Evolutionary conservation across 148 eudicot species (phyloP), one percentile per base, ranked within the genome.

Genomic region (Chenopodium album): DNA sequence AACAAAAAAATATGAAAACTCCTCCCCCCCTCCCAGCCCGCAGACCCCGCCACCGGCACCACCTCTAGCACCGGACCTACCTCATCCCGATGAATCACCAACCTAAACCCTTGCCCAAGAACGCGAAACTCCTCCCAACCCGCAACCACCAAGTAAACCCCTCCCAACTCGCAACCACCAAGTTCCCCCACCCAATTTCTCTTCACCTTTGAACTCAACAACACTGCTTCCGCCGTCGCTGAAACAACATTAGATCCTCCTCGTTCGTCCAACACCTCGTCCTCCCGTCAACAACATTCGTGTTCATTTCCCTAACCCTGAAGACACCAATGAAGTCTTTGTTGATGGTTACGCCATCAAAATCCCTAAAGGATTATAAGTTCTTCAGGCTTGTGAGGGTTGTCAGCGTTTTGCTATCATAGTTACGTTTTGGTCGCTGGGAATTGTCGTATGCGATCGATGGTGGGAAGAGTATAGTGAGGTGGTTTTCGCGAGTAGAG

Each of bases 311-410:
- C 79, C 98, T 0, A 92, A 90, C 37, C 97, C 98, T 0, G 98
- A 97, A 0, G 99, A 97, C 17, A 97, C 90, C 20, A 92, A 92
- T 85, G 99, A 96, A 87, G 97, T 96, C 16, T 92, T 91, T 80
- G 98, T 97, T 1, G 99, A 97, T 78, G 99, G 99, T 0, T 94
- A 91, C 78, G 85, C 99, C 1, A 97, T 97, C 28, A 94, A 94
- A 86, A 83, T 94, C 76, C 99, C 98, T 1, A 97, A 97, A 82
- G 95, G 99, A 0, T 90, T 94, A 86, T 91, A 95, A 1, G 99
- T 96, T 17, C 86, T 94, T 4, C 99, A 94, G 88, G 99, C 99
- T 2, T 97, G 98, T 37, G 97, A 92, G 90, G 88, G 88, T 94
- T 37, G 99, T 94, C 28, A 97, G 99, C 2, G 87, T 96, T 47